Percentiles rank a stretch among this genome's conserved stretches.
These are phyloP conservation scores for Elongisporangium anandrum DNA, from an alignment of 352 stramenopile genomes.

Conservation along the genomic window DNA sequence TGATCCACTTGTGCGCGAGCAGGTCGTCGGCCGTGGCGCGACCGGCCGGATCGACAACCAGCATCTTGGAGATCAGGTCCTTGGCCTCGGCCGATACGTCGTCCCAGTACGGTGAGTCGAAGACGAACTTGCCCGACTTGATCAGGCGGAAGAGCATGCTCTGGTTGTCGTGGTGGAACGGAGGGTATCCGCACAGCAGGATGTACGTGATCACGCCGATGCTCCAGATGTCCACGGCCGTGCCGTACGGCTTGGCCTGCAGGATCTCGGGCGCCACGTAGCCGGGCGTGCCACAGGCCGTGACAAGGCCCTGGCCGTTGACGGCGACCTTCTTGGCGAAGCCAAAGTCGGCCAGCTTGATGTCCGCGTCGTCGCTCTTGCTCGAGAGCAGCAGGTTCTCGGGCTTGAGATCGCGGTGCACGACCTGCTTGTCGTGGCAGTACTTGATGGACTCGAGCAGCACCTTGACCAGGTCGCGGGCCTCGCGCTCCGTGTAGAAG, in stretches of 20 bases:
- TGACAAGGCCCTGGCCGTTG: conserved; percentile 45
- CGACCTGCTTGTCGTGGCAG: conserved; percentile 84
- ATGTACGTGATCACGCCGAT: conserved; percentile 91
- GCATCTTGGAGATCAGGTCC: conserved; percentile 88
- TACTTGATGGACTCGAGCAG: conserved; percentile 81
- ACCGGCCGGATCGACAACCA: conserved; percentile 81
- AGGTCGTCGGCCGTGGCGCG: conserved; percentile 72
- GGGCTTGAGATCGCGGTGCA: conserved; percentile 95
- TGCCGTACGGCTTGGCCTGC: conserved; percentile 63
- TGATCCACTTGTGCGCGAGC: conserved; percentile 89
- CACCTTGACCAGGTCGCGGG: conserved; percentile 70
- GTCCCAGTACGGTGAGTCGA: conserved; percentile 81
- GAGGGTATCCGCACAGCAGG: conserved; percentile 75
- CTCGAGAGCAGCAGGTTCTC: conserved; percentile 93
- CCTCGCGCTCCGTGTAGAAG: conserved; percentile 81
- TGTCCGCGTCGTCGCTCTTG: conserved; percentile 69
- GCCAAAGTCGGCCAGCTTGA: conserved; percentile 82
- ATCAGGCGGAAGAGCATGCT: conserved; percentile 76
- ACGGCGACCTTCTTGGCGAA: conserved; percentile 76
- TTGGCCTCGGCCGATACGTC: conserved; percentile 69
- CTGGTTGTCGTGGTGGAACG: conserved; percentile 92
- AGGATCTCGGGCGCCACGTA: conserved; percentile 84
- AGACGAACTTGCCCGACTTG: conserved; percentile 63
- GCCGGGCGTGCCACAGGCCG: conserved; percentile 64
- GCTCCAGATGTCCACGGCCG: conserved; percentile 85